Base-by-base conservation (phyloP, 2,329 filamentous ascomycete genomes). In the Alternaria atra region DNA sequence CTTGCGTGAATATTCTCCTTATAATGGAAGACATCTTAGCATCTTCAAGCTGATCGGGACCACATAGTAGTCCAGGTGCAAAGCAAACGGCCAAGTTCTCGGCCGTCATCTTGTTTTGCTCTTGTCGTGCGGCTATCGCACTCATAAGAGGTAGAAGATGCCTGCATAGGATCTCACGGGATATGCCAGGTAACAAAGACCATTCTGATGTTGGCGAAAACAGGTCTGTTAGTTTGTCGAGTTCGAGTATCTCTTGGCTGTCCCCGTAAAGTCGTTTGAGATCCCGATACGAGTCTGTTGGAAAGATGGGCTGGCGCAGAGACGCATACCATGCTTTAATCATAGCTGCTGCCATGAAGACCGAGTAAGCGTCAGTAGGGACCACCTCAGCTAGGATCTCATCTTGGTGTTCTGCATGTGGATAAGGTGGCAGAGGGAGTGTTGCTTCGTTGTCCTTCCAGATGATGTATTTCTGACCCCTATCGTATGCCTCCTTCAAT, bases 261-360 rank as follows among this genome's bases (percentile, higher is more conserved):
- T 77, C 71, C 2, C 79, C 79, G 62, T 81, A 84, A 13, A 80
- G 70, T 39, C 79, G 76, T 58, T 80, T 79, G 37, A 86, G 62
- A 15, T 80, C 78, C n/a, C 77, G 69, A 64, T 87, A 87, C 51
- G 78, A 80, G 7, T 79, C 78, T 30, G 79, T 77, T 0, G 84
- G 82, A 58, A 87, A 83, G 54, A 87, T 78, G 3, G 85, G 84
- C 54, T 84, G 79, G 23, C 81, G 80, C 9, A 87, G 74, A 40
- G 83, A 82, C 27, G 84, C 77, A 62, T 87, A 87, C 84, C 85
- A 87, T 8, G 81, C 72, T 70, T 87, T 87, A 74, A 86, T 83
- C 44, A 87, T 66, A 6, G 80, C 83, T 9, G 84, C 84, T 4
- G 84, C 84, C 59, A 84, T 79, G 65, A 84, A 84, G 2, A 85